Percentiles rank a stretch among this genome's conserved stretches.
Evolutionary conservation across 352 stramenopile genomes (phyloP).

Genomic region (Phytopythium sindhum): DNA sequence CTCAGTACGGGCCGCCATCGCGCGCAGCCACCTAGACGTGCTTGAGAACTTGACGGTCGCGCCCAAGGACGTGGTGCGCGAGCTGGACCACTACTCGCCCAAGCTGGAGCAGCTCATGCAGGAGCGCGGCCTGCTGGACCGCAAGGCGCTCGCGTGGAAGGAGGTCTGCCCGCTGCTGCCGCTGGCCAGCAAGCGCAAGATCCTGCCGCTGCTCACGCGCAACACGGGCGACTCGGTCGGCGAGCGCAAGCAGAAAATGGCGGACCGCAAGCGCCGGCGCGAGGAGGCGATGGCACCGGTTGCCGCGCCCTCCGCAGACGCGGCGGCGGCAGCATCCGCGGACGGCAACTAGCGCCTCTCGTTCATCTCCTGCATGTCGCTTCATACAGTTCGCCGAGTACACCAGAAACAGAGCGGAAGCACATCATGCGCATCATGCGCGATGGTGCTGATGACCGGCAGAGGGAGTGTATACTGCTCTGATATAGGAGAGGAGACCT

Average conservation of each 20-base stretch:
- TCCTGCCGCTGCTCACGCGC: slow-evolving; percentile 59
- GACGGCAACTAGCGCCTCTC: not conserved
- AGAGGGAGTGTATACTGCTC: too few relatives aligned
- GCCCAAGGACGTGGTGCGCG: slow-evolving; percentile 39
- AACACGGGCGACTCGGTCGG: slow-evolving; percentile 77
- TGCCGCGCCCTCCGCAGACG: not conserved
- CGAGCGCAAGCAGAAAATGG: slow-evolving; percentile 71
- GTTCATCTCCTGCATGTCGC: not conserved
- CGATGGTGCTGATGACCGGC: not conserved
- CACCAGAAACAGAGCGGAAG: too few relatives aligned
- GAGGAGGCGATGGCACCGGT: slow-evolving; percentile 17
- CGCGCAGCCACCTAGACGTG: slow-evolving; percentile 67
- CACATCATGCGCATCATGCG: not conserved
- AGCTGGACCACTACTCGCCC: slow-evolving; percentile 72
- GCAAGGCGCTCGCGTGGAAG: slow-evolving; percentile 40
- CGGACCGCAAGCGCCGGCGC: slow-evolving; percentile 70
- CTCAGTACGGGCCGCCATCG: slow-evolving; percentile 64
- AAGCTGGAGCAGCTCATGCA: slow-evolving; percentile 74
- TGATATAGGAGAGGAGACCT: not conserved
- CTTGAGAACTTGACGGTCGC: slow-evolving; percentile 47
- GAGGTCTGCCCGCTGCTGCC: slow-evolving; percentile 52
- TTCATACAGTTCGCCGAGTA: not conserved
- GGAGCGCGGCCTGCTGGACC: slow-evolving; percentile 45
- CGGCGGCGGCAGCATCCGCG: not conserved
- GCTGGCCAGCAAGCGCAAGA: slow-evolving; percentile 50